Evolutionary conservation across 73 alveolate genomes (phyloP).

Genomic region (Paraurostyla sp.): DNA sequence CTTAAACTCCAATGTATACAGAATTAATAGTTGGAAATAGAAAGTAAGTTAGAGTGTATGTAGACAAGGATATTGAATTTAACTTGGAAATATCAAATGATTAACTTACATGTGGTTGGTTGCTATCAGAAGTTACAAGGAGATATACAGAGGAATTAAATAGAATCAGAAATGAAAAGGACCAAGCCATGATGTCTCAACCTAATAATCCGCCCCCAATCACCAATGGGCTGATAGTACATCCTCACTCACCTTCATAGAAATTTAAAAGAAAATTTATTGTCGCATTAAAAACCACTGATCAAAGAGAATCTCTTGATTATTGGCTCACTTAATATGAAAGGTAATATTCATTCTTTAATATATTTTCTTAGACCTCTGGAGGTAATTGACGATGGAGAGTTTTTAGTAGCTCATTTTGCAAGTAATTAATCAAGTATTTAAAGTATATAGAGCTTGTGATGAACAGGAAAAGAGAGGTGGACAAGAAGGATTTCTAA

Average conservation of each 20-base stretch:
- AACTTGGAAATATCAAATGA: conserved; percentile 33
- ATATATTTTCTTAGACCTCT: conserved; percentile 18
- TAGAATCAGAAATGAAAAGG: conserved; percentile 10
- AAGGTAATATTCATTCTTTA: conserved; percentile 20
- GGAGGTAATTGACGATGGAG: conserved; percentile 57
- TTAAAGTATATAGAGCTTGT: not conserved
- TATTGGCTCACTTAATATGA: conserved; percentile 70
- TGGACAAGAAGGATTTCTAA: conserved; percentile 67
- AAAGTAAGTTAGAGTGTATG: conserved; percentile 33
- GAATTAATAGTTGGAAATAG: not conserved
- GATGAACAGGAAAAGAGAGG: conserved; percentile 31
- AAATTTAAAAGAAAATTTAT: conserved; percentile 51
- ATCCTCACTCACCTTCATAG: conserved; percentile 8
- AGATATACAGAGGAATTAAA: conserved; percentile 41
- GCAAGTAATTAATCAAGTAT: conserved; percentile 41
- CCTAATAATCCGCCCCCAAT: not conserved
- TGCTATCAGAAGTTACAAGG: conserved; percentile 67
- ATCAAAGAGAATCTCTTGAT: conserved; percentile 62
- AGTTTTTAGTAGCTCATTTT: conserved; percentile 58
- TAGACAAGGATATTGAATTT: conserved; percentile 55
- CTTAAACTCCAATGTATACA: conserved; percentile 19
- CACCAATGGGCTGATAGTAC: not conserved
- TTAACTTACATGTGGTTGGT: conserved; percentile 76
- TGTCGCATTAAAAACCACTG: conserved; percentile 65
- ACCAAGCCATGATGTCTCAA: not conserved